Evolutionary conservation across 2,329 filamentous ascomycete species (phyloP).

Genomic region (Scedosporium apiospermum): DNA sequence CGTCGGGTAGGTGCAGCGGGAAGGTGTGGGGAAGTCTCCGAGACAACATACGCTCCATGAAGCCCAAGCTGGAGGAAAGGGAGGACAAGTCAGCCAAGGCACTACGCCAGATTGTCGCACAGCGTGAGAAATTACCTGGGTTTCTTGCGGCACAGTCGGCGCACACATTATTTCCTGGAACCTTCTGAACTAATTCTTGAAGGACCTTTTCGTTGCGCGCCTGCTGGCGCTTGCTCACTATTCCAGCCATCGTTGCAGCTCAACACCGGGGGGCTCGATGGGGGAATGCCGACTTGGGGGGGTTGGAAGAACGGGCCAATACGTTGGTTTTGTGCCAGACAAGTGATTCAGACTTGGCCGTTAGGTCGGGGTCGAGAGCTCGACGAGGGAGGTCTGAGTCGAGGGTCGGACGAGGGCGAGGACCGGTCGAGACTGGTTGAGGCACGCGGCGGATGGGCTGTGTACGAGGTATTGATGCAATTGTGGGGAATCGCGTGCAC

Average conservation of each 20-base stretch:
- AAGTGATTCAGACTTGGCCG: not conserved
- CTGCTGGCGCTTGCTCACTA: constrained; percentile 91
- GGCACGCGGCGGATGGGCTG: not conserved
- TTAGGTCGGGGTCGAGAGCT: not conserved
- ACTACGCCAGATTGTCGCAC: not conserved
- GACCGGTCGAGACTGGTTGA: not conserved
- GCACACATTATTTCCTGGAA: constrained; percentile 86
- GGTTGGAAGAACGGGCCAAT: not conserved
- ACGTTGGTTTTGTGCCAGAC: not conserved
- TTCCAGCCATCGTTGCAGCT: constrained; percentile 49
- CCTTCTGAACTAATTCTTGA: constrained; percentile 74
- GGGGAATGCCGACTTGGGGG: not conserved
- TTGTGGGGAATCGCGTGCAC: not conserved
- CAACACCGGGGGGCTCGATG: not conserved
- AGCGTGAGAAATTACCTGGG: constrained; percentile 51
- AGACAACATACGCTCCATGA: constrained; percentile 74
- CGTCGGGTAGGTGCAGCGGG: not conserved
- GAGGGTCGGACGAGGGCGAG: not conserved
- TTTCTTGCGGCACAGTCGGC: constrained; percentile 89
- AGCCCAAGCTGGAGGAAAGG: constrained; percentile 62
- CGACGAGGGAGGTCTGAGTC: not conserved
- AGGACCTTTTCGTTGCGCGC: constrained; percentile 89
- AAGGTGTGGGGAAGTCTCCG: not conserved
- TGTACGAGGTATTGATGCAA: not conserved
- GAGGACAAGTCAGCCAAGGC: constrained; percentile 15